A percentile compares a stretch with the other conserved stretches of the same genome.
Conservation (phyloP, 768 basidiomycete species). For the Amanita inopinata region DNA sequence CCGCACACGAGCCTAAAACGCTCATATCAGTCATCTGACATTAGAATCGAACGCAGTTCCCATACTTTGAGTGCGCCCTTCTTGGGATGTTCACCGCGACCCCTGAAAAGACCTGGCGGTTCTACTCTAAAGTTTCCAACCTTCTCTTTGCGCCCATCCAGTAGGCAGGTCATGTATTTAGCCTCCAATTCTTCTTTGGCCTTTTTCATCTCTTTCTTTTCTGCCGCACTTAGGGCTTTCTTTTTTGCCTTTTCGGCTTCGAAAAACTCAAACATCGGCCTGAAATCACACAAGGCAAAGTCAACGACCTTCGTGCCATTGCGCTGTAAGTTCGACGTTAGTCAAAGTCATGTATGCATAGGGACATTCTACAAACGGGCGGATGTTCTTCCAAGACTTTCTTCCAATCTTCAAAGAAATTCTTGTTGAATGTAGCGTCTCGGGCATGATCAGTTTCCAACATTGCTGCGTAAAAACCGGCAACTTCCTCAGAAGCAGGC, state of each 20-base stretch:
- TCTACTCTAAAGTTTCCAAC: conserved; percentile 97
- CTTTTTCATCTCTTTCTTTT: conserved; percentile 89
- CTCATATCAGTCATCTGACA: conserved; percentile 4
- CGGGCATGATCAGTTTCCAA: conserved; percentile 87
- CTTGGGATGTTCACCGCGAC: conserved; percentile 97
- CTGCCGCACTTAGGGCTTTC: conserved; percentile 73
- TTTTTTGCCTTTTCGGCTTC: conserved; percentile 90
- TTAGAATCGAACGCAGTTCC: conserved; percentile 1
- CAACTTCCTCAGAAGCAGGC: conserved; percentile 88
- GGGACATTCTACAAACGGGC: conserved; percentile 39
- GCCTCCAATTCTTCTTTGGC: conserved; percentile 76
- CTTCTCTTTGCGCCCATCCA: conserved; percentile 97
- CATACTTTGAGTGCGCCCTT: conserved; percentile 90
- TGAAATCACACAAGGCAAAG: conserved; percentile 85
- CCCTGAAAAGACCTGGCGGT: conserved; percentile 96
- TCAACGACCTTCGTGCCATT: conserved; percentile 66
- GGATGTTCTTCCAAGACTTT: conserved; percentile 70
- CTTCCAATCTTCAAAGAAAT: conserved; percentile 92
- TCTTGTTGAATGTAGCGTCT: conserved; percentile 82
- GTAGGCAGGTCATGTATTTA: conserved; percentile 75
- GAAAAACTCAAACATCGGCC: conserved; percentile 88
- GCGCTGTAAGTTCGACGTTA: conserved; percentile 28
- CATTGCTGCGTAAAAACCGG: conserved; percentile 91
- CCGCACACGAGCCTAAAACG: conserved; percentile 62
- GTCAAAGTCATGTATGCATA: not conserved